Percentiles rank a stretch among this genome's conserved stretches.
phyloP scores from a whole-genome alignment of 768 basidiomycete genomes.

The Myochromella boudieri region DNA sequence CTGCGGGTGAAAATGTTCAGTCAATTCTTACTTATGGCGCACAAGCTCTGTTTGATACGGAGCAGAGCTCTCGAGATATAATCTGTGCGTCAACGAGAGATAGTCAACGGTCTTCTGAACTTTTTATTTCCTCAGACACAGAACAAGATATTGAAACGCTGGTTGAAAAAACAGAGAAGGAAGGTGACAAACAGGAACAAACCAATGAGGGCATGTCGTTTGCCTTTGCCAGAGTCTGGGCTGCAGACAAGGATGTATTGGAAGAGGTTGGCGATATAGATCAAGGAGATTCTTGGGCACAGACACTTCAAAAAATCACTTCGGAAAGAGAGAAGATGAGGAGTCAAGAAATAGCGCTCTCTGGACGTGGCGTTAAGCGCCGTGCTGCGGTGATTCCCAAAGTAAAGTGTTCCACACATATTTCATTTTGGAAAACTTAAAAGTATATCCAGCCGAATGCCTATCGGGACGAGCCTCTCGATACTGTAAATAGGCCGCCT shows the following conservation, averaged over 20 bases:
- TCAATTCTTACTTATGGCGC: constrained; percentile 91
- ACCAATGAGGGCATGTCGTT: constrained; percentile 61
- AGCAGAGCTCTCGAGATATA: constrained; percentile 62
- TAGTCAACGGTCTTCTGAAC: not conserved
- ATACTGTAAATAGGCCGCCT: constrained; percentile 10
- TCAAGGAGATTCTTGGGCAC: constrained; percentile 80
- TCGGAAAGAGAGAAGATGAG: constrained; percentile 41
- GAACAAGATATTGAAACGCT: constrained; percentile 83
- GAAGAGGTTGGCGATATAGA: constrained; percentile 69
- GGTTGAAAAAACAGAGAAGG: constrained; percentile 81
- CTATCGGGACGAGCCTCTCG: constrained; percentile 18
- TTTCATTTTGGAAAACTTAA: constrained; percentile 5
- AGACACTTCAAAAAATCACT: constrained; percentile 57
- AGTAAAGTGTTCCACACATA: constrained; percentile 18
- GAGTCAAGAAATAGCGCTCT: constrained; percentile 47
- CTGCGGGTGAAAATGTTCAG: constrained; percentile 73
- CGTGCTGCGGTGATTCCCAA: constrained; percentile 66
- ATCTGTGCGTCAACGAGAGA: constrained; percentile 47
- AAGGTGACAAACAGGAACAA: constrained; percentile 55
- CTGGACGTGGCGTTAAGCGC: constrained; percentile 75
- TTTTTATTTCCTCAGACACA: constrained; percentile 41
- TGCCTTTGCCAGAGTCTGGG: constrained; percentile 92
- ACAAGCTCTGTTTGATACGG: constrained; percentile 76
- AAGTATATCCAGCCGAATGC: constrained; percentile 28
- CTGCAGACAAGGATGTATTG: constrained; percentile 68